Percentiles rank a stretch among this genome's conserved stretches.
These are phyloP conservation scores for Trichosporon inkin DNA, from an alignment of 1,284 basidiomycete species.

Conservation along the genomic window DNA sequence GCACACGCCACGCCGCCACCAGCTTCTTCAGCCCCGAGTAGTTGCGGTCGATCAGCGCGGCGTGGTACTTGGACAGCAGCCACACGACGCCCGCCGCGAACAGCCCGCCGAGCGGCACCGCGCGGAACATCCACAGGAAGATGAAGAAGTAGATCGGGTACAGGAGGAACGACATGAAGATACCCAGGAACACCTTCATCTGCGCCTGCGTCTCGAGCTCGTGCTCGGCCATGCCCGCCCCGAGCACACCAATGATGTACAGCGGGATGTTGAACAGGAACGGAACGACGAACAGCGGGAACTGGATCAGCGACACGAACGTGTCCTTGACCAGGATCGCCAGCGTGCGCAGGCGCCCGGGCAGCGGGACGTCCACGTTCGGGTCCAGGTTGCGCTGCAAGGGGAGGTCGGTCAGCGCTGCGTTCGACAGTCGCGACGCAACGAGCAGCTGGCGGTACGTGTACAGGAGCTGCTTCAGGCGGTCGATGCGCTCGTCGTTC, in stretches of 20 bases:
- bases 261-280: conserved; percentile 75
- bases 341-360: conserved; percentile 75
- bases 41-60: conserved; percentile 56
- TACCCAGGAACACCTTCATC: conserved; percentile 80
- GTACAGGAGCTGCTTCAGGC: conserved; percentile 66
- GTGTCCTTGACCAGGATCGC: conserved; percentile 71
- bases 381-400: conserved; percentile 72
- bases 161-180: conserved; percentile 67
- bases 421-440: conserved; percentile 73
- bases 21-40: conserved; percentile 68
- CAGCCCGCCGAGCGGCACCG: conserved; percentile 58
- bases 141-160: conserved; percentile 78
- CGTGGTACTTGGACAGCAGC: conserved; percentile 73
- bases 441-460: conserved; percentile 83
- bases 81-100: conserved; percentile 58
- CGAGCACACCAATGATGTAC: conserved; percentile 71
- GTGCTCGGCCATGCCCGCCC: conserved; percentile 69
- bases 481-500: conserved; percentile 58
- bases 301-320: conserved; percentile 61
- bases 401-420: conserved; percentile 66
- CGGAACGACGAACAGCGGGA: conserved; percentile 84
- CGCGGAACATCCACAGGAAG: conserved; percentile 73
- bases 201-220: conserved; percentile 84
- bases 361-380: conserved; percentile 63
- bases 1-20: conserved; percentile 79